Evolutionary conservation across 2,329 filamentous ascomycete species (phyloP), one percentile per base, ranked within the genome.

Genomic region (Phialophora verrucosa): DNA sequence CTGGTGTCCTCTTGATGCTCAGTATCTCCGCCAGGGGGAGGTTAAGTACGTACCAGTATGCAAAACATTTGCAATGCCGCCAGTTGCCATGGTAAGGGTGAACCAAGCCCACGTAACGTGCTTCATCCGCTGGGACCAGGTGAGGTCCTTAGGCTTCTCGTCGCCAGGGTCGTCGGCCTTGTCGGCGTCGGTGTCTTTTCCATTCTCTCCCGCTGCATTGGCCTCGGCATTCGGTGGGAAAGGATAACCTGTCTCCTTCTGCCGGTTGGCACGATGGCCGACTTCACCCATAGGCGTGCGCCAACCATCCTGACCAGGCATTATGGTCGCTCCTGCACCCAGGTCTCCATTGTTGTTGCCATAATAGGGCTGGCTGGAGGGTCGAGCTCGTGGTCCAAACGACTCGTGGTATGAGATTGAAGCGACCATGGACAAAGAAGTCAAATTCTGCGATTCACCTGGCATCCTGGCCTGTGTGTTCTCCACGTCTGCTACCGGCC

Each of bases 61-160:
- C 27, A 89, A 72, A 5, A 87, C 85, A 76, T 88, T 88, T 4
- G 87, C 85, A 66, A 87, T 79, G 0, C 85, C 85, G 4, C 85
- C 85, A 0, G 85, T 87, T 1, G 85, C 85, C 85, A 87, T 89
- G 0, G 85, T 88, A 76, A 88, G 80, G 17, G 90, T 91, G 73
- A 93, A 94, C 83, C 88, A 94, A 0, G 90, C 92, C 91, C 91
- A 94, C 0, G 87, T 88, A 69, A 88, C 84, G 77, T 89, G 87
- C 59, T 83, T 78, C 53, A 88, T 83, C n/a, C 87, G 78, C 69
- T 86, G 79, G 68, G 79, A 83, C 79, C 84, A 86, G 53, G 77
- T 74, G 23, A 85, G 74, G 14, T 72, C 67, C 5, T 69, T 65
- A 14, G 74, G 69, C 32, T 56, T 70, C 59, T 73, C 67, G 65